Base-by-base conservation (phyloP, 768 basidiomycete genomes). In the Bullera alba region DNA sequence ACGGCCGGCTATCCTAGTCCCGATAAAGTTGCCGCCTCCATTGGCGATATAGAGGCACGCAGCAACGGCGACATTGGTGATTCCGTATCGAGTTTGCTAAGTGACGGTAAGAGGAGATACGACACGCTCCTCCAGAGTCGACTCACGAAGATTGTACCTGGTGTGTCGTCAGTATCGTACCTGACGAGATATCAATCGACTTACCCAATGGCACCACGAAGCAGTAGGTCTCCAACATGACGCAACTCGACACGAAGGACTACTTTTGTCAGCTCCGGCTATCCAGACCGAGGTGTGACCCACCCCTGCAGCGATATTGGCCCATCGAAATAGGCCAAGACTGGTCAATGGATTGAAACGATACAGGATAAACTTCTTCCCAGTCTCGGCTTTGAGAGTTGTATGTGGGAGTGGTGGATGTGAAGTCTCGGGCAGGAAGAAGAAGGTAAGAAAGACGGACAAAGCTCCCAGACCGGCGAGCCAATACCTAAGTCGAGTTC, bases 11-110 rank as follows among this genome's bases (percentile, higher is more conserved):
- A 73, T 48, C 25, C 69, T 57, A 0, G 65, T 46, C 10, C 71
- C 72, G 26, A 72, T 45, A 32, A 71, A 52, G 56, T 74, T 74
- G 16, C 74, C 74, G 7, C 51, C 48, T 14, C 74, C 74, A 25
- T 53, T 63, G 1, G 63, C 51, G 23, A 75, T 57, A 49, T 72
- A 75, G 21, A 75, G 60, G 36, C 54, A 56, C 14, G 73, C 74
- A n/a, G 67, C 41, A n/a, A 75, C 34, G 0, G 73, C 69, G 14
- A 59, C 46, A 52, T 73, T 74, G 35, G 53, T 53, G 53, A 75
- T 72, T n/a, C 58, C 44, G 52, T 73, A 75, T 10, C 67, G 60
- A 1, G 53, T 53, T 53, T 63, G 48, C 68, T 70, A 36, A 17
- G 1, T 5, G 23, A 32, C 12, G 25, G 34, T 54, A 23, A 50